phyloP scores from a whole-genome alignment of 2,329 filamentous ascomycete genomes.

The Pseudopyrenochaeta lycopersici region DNA sequence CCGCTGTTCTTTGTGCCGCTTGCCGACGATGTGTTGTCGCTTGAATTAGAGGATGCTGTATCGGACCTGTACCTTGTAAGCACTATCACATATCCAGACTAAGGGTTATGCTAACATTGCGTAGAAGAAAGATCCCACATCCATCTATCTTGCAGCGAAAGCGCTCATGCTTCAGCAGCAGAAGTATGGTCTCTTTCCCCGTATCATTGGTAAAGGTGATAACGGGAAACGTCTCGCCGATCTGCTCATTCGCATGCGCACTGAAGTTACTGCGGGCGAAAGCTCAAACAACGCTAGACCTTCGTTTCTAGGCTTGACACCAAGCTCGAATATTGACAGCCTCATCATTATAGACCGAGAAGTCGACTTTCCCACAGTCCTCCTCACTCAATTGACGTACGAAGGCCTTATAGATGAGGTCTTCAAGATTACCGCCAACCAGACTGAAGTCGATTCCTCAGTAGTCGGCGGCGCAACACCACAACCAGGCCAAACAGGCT shows the following conservation, averaged over 20 bases:
- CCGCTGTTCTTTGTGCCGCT: slow-evolving; percentile 90
- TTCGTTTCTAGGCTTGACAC: slow-evolving; percentile 73
- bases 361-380: slow-evolving; percentile 88
- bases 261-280: slow-evolving; percentile 84
- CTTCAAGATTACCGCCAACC: slow-evolving; percentile 90
- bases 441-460: slow-evolving; percentile 90
- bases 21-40: slow-evolving; percentile 87
- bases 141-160: slow-evolving; percentile 87
- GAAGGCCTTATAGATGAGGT: slow-evolving; percentile 95
- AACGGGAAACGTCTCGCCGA: slow-evolving; percentile 90
- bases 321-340: slow-evolving; percentile 88
- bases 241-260: slow-evolving; percentile 87
- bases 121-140: slow-evolving; percentile 84
- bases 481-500: slow-evolving; percentile 61
- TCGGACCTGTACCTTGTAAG: slow-evolving; percentile 81
- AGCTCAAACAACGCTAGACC: slow-evolving; percentile 66
- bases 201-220: slow-evolving; percentile 94
- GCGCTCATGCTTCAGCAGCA: slow-evolving; percentile 95
- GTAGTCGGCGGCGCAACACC: slow-evolving; percentile 79
- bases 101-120: slow-evolving; percentile 28
- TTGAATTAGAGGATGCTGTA: slow-evolving; percentile 89
- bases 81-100: background rate
- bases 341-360: slow-evolving; percentile 95
- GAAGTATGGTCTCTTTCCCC: slow-evolving; percentile 89
- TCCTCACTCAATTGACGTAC: slow-evolving; percentile 95